Percentiles rank a stretch among this genome's conserved stretches.
phyloP scores from a whole-genome alignment of 2,329 filamentous ascomycete genomes.

The Trichoderma sp. region DNA sequence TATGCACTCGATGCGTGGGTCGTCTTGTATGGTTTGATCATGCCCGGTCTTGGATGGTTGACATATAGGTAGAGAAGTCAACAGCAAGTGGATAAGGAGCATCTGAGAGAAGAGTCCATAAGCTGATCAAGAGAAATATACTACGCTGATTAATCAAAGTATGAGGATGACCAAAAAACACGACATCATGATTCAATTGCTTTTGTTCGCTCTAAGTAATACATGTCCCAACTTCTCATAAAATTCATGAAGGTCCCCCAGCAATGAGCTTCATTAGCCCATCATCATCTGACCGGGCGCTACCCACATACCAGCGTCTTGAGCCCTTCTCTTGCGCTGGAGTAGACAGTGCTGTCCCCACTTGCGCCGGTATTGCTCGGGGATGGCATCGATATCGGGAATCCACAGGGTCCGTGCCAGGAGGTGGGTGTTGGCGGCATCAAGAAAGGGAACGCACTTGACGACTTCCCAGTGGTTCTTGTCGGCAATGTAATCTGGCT shows the following conservation, averaged over 20 bases:
- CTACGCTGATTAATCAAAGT: too few relatives aligned
- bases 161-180: not conserved
- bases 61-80: too few relatives aligned
- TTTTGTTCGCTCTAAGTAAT: not conserved
- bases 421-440: constrained; percentile 71
- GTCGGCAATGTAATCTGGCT: constrained; percentile 80
- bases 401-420: constrained; percentile 81
- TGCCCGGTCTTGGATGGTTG: not conserved
- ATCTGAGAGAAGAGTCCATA: too few relatives aligned
- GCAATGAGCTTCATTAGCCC: constrained; percentile 11
- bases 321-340: constrained; percentile 51
- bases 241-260: not conserved
- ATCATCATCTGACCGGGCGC: constrained; percentile 26
- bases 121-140: too few relatives aligned
- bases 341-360: constrained; percentile 92
- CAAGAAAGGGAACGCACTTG: constrained; percentile 77
- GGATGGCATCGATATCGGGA: constrained; percentile 70
- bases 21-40: not conserved
- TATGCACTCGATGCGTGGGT: not conserved
- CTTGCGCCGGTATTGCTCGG: constrained; percentile 67
- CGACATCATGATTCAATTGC: not conserved
- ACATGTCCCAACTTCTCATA: not conserved
- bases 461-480: constrained; percentile 75
- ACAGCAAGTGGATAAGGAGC: too few relatives aligned
- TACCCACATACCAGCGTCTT: constrained; percentile 13